A percentile compares a stretch with the other conserved stretches of the same genome.
Conservation (phyloP, 768 basidiomycete genomes). For the Omphalotus guepiniiformis region DNA sequence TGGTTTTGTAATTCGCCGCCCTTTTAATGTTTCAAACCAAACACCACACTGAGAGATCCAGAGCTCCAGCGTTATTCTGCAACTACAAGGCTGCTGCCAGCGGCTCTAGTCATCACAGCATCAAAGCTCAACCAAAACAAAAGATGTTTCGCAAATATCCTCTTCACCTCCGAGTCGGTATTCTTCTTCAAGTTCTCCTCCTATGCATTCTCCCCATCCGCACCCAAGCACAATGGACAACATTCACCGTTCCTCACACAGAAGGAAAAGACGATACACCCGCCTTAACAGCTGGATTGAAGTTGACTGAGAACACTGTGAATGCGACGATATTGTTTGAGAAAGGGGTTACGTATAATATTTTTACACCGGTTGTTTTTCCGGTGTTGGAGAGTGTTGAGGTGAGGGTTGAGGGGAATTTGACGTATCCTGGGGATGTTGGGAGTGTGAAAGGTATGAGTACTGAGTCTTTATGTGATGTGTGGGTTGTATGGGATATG, state of each 20-base stretch:
- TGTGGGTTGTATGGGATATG: background rate
- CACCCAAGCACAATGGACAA: conserved; percentile 44
- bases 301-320: conserved; percentile 22
- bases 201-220: background rate
- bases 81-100: too few relatives aligned
- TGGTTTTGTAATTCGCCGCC: too few relatives aligned
- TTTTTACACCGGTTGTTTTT: conserved; percentile 56
- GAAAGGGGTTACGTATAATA: conserved; percentile 55
- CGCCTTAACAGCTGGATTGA: conserved; percentile 39
- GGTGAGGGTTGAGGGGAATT: conserved; percentile 51
- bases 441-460: conserved; percentile 45
- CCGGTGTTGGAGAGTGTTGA: conserved; percentile 53
- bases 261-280: conserved; percentile 49
- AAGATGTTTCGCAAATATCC: too few relatives aligned
- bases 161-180: too few relatives aligned
- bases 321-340: conserved; percentile 55
- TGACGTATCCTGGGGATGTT: conserved; percentile 52
- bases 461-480: background rate
- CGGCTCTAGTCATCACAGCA: too few relatives aligned
- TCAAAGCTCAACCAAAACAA: too few relatives aligned
- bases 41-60: too few relatives aligned
- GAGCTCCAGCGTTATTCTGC: too few relatives aligned
- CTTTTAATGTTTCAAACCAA: too few relatives aligned
- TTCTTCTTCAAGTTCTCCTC: too few relatives aligned
- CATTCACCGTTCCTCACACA: conserved; percentile 47